These are phyloP conservation scores for Chlamydomonas incerta DNA, from an alignment of 139 green algal species.

Conservation along the genomic window DNA sequence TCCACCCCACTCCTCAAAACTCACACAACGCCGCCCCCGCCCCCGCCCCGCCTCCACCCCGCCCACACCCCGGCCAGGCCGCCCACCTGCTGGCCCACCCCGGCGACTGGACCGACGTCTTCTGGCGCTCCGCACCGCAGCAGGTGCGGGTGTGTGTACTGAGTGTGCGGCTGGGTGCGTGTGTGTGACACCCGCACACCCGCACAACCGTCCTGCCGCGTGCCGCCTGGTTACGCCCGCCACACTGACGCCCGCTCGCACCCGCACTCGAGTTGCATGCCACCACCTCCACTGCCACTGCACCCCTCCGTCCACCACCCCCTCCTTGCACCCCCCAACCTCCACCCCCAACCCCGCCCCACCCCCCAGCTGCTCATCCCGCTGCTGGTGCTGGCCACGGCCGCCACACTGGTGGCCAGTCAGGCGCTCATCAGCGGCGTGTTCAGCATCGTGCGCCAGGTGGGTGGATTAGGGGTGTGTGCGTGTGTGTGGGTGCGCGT, in stretches of 20 bases:
- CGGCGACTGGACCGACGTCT: slow-evolving; percentile 3
- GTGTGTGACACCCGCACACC: no score
- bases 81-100: slow-evolving; percentile 51
- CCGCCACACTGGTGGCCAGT: slow-evolving; percentile 60
- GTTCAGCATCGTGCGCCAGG: slow-evolving; percentile 66
- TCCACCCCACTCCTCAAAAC: no score
- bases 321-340: slow-evolving; percentile 24
- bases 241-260: no score
- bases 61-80: not conserved
- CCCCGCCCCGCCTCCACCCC: not conserved
- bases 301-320: not conserved
- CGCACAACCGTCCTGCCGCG: no score
- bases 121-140: not conserved
- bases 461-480: no score
- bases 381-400: slow-evolving; percentile 67
- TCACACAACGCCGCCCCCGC: no score
- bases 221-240: no score
- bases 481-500: no score
- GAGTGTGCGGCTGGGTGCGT: no score
- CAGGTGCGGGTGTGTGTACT: not conserved
- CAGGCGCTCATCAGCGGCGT: slow-evolving; percentile 68
- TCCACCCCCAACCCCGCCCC: slow-evolving; percentile 45
- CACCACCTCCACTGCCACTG: not conserved
- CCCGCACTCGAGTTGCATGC: no score
- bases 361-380: slow-evolving; percentile 58